Base-by-base conservation (phyloP, 2,329 filamentous ascomycete genomes). In the Stromatinia cepivora region DNA sequence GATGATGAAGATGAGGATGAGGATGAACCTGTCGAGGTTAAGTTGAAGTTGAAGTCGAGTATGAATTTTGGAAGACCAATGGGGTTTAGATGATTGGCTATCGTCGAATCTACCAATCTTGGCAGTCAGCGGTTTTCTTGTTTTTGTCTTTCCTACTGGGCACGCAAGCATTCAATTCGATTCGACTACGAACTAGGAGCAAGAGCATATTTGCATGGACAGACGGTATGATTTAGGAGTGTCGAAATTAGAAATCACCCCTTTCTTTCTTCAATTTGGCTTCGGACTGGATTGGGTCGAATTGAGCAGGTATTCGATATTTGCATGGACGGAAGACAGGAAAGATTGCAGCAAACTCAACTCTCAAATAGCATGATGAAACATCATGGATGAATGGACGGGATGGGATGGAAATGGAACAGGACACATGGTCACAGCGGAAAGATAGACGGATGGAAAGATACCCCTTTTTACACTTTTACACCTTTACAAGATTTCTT, bases 51-150 rank as follows among this genome's bases (percentile, higher is more conserved):
- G 45, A 76, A 75, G 62, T 67, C 72, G 7, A 75, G 70, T 63
- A 56, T 71, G 48, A 76, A 76, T 68, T 76, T 76, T 70, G 75
- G 75, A 20, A 71, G 53, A 56, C 75, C 75, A 20, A 69, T 76
- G 54, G 75, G 75, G 3, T 54, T 56, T 28, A 52, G 39, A 68
- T 63, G 61, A 63, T 63, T 52, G 34, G 54, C 17, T 28, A 39
- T 39, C 46, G 13, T 52, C n/a, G 5, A 15, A n/a, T 52, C 39
- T 42, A 42, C 13, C 39, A 42, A 42, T 42, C 13, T 20, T 25
- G n/a, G n/a, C 61, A 39, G 13, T 28, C 22, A 20, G 48, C 15
- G 4, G 6, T 63, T 50, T 42, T 42, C 36, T 34, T 56, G 4
- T 57, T 63, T 28, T 39, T 39, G n/a, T 39, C 46, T 25, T 63